phyloP scores from a whole-genome alignment of 371 early-diverging fungal species.

The Mortierella sp. region DNA sequence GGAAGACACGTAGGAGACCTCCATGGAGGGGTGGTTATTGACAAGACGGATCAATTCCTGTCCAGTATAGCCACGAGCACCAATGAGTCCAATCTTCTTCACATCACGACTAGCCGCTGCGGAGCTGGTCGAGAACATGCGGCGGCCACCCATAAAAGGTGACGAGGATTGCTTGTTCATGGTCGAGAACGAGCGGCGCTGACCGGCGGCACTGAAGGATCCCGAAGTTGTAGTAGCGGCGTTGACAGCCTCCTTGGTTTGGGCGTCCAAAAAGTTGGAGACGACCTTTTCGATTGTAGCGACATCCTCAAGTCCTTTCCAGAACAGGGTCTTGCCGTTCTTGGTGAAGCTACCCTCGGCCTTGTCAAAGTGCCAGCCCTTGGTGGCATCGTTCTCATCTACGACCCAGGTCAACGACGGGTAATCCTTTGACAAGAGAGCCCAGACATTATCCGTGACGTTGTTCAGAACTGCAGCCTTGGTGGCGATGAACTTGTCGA shows the following conservation, averaged over 20 bases:
- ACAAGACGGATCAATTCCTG: conserved; percentile 92
- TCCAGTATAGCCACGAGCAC: conserved; percentile 97
- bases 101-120: conserved; percentile 32
- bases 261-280: conserved; percentile 39
- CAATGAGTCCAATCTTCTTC: conserved; percentile 90
- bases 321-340: conserved; percentile 85
- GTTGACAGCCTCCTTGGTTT: conserved; percentile 42
- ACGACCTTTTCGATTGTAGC: conserved; percentile 75
- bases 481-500: conserved; percentile 86
- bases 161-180: conserved; percentile 16
- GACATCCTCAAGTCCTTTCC: conserved; percentile 88
- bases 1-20: conserved; percentile 90
- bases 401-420: conserved; percentile 78
- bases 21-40: conserved; percentile 85
- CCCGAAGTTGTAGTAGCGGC: conserved; percentile 36
- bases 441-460: conserved; percentile 93
- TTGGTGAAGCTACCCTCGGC: conserved; percentile 87
- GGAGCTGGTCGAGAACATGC: conserved; percentile 65
- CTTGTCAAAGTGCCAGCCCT: conserved; percentile 93
- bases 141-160: conserved; percentile 55
- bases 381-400: conserved; percentile 64
- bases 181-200: conserved; percentile 37
- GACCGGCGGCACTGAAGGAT: conserved; percentile 19
- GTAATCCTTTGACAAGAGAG: conserved; percentile 79
- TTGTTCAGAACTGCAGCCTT: conserved; percentile 85